Evolutionary conservation across 108 stramenopile species (phyloP).

Genomic region (Nitzschia putrida): DNA sequence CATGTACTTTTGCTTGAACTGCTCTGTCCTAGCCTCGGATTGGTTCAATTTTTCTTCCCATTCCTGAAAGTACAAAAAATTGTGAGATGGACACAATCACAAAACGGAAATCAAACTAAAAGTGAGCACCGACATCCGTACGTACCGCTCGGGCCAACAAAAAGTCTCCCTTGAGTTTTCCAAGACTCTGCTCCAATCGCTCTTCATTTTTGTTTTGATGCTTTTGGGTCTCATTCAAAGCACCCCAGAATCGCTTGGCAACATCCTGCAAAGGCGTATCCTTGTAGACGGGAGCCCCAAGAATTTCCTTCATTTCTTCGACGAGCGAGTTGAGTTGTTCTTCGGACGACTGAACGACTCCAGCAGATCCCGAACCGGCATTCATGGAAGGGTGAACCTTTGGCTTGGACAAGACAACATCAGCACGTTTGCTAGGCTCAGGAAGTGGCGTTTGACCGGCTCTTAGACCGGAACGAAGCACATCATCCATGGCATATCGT

Average conservation of each 20-base stretch:
- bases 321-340: slow-evolving; percentile 72
- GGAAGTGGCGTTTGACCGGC: slow-evolving; percentile 44
- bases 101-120: background rate
- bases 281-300: slow-evolving; percentile 78
- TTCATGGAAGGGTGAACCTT: slow-evolving; percentile 33
- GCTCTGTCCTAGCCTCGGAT: slow-evolving; percentile 41
- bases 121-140: slow-evolving; percentile 12
- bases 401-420: slow-evolving; percentile 70
- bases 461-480: slow-evolving; percentile 65
- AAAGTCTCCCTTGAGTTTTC: slow-evolving; percentile 82
- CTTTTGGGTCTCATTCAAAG: slow-evolving; percentile 66
- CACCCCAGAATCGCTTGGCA: slow-evolving; percentile 70
- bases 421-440: slow-evolving; percentile 64
- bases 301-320: slow-evolving; percentile 88
- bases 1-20: slow-evolving; percentile 46
- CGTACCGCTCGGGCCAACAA: slow-evolving; percentile 78
- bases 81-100: background rate
- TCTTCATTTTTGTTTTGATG: slow-evolving; percentile 62
- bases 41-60: slow-evolving; percentile 65
- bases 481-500: slow-evolving; percentile 88
- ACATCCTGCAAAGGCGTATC: slow-evolving; percentile 74
- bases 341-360: slow-evolving; percentile 68
- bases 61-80: slow-evolving; percentile 41
- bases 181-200: slow-evolving; percentile 72
- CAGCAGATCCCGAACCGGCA: slow-evolving; percentile 23